Conservation (phyloP, 1,284 basidiomycete species). For the Ceratobasidium theobromae region DNA sequence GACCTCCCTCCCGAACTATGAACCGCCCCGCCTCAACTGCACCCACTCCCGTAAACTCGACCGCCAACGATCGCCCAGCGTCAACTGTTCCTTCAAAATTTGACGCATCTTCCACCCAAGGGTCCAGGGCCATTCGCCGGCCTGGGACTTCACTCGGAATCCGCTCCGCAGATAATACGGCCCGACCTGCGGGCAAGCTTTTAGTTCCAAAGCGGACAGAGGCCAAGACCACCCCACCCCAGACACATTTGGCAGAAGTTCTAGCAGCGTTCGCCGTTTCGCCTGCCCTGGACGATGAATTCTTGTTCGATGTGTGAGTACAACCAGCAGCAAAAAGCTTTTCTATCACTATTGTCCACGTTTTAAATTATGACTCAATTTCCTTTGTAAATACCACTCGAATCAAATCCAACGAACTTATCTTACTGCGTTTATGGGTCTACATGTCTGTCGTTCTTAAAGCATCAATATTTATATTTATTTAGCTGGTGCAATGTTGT, state of each 20-base stretch:
- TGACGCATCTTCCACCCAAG: not conserved
- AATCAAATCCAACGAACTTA: no score
- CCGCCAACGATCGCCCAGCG: not conserved
- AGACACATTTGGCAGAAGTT: conserved; percentile 26
- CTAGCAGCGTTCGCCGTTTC: conserved; percentile 1
- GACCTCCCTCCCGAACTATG: conserved; percentile 4
- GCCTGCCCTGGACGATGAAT: conserved; percentile 25
- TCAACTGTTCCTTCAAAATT: not conserved
- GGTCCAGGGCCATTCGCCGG: not conserved
- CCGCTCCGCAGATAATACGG: conserved; percentile 6
- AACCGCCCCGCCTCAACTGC: not conserved
- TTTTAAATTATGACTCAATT: no score
- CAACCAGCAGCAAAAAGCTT: not conserved
- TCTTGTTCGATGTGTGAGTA: conserved; percentile 31
- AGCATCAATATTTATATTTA: no score
- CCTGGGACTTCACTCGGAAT: conserved; percentile 19
- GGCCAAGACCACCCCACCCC: not conserved
- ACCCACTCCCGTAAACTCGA: conserved; percentile 1
- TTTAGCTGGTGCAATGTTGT: no score
- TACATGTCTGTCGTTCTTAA: no score
- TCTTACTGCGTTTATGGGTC: no score
- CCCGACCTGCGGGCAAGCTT: conserved; percentile 25
- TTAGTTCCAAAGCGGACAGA: conserved; percentile 7
- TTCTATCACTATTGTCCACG: no score
- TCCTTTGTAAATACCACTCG: no score